A percentile compares a stretch with the other conserved stretches of the same genome.
These are phyloP conservation scores for Amanita pallidorosea DNA, from an alignment of 768 basidiomycete genomes.

Conservation along the genomic window DNA sequence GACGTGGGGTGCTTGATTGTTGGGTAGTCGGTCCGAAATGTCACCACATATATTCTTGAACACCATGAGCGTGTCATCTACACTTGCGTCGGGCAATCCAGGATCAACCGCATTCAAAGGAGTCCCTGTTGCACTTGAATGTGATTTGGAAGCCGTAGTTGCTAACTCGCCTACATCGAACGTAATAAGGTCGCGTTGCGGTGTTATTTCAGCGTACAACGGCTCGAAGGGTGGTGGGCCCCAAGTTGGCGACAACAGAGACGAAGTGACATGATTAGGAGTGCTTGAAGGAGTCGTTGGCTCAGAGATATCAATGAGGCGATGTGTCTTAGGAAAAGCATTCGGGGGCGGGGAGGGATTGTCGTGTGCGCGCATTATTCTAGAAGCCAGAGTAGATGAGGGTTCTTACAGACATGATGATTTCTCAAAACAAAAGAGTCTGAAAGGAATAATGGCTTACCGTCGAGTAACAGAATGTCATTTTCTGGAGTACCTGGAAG, in stretches of 20 bases:
- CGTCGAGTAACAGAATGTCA: conserved; percentile 29
- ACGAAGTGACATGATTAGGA: not conserved
- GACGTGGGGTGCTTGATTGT: not conserved
- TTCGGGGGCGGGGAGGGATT: conserved; percentile 35
- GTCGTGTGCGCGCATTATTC: conserved; percentile 56
- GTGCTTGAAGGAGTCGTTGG: not conserved
- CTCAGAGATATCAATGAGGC: conserved; percentile 8
- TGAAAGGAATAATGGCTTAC: conserved; percentile 21
- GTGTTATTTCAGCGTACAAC: not conserved
- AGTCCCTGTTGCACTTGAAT: not conserved
- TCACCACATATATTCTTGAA: not conserved
- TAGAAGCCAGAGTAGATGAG: conserved; percentile 53
- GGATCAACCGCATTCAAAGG: not conserved
- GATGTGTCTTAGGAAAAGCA: conserved; percentile 6
- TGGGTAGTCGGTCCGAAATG: not conserved
- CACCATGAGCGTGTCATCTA: not conserved
- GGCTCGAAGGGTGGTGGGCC: not conserved
- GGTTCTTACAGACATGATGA: conserved; percentile 35
- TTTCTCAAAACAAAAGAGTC: conserved; percentile 1
- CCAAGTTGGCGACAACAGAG: not conserved
- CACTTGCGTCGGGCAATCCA: not conserved
- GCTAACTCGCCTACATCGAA: not conserved
- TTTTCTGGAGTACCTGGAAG: conserved; percentile 39
- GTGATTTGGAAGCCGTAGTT: not conserved
- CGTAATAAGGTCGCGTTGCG: conserved; percentile 1